Percentiles rank a stretch among this genome's conserved stretches.
Conservation (phyloP, 306 rosid species). For the Medicago truncatula region DNA sequence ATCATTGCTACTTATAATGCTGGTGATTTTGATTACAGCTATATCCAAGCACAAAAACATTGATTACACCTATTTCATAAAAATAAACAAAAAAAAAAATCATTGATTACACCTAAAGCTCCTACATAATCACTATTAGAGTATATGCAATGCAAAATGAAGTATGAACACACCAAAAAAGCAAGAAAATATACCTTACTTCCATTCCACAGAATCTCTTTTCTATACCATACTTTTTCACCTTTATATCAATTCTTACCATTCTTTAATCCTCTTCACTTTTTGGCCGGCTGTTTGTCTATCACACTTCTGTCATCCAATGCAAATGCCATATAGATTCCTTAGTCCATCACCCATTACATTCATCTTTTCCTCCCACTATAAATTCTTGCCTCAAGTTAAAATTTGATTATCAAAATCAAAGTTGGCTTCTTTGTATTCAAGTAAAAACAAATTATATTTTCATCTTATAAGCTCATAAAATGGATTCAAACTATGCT, state of each 20-base stretch:
- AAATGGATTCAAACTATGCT: conserved; percentile 59
- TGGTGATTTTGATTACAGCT: conserved; percentile 40
- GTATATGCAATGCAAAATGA: neutral
- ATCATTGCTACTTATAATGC: conserved; percentile 19
- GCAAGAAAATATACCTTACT: conserved; percentile 66
- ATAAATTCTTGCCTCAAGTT: conserved; percentile 51
- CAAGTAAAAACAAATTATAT: conserved; percentile 7
- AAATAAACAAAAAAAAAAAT: no score
- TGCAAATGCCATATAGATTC: conserved; percentile 70
- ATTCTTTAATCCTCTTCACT: conserved; percentile 48
- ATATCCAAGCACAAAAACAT: neutral
- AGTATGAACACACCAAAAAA: conserved; percentile 53
- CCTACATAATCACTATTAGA: neutral
- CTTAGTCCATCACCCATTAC: conserved; percentile 50
- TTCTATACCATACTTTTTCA: conserved; percentile 31
- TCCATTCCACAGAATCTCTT: conserved; percentile 50
- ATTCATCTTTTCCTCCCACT: conserved; percentile 38
- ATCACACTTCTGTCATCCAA: conserved; percentile 46
- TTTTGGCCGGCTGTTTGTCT: conserved; percentile 76
- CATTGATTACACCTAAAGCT: conserved; percentile 39
- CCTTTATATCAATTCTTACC: conserved; percentile 38
- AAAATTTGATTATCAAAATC: conserved; percentile 9
- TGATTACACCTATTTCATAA: conserved; percentile 38
- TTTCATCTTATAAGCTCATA: neutral
- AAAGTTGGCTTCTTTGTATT: conserved; percentile 3